These are phyloP conservation scores for Penicillium waksmanii DNA, from an alignment of 495 filamentous ascomycete genomes.

Conservation along the genomic window DNA sequence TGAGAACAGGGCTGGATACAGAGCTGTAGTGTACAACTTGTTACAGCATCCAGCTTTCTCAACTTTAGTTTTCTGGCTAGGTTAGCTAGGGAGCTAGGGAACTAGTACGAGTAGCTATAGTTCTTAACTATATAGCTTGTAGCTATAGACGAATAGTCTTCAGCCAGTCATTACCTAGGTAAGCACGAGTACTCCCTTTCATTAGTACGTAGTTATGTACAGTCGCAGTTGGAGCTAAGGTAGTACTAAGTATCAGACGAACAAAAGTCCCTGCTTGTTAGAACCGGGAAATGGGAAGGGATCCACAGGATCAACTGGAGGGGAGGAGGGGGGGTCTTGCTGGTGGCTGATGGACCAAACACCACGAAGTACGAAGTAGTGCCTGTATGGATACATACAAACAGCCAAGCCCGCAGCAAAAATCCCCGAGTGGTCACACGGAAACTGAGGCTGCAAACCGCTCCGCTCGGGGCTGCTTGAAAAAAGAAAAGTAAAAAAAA, in stretches of 20 bases:
- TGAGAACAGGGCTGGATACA: not conserved
- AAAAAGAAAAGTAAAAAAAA: not conserved
- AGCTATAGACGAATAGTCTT: not conserved
- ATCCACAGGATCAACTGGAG: not conserved
- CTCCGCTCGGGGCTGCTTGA: constrained; percentile 5
- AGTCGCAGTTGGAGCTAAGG: too few relatives aligned
- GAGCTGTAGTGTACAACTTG: not conserved
- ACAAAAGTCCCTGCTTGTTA: not conserved
- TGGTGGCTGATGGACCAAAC: too few relatives aligned
- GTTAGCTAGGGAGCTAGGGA: too few relatives aligned
- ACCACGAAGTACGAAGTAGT: too few relatives aligned
- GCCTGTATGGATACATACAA: not conserved
- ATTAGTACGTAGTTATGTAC: not conserved
- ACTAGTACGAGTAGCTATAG: too few relatives aligned
- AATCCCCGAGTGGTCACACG: constrained; percentile 35
- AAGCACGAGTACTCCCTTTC: too few relatives aligned
- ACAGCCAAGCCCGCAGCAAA: constrained; percentile 20
- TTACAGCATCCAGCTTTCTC: too few relatives aligned
- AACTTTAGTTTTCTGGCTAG: too few relatives aligned
- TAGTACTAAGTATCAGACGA: not conserved
- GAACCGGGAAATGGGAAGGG: not conserved
- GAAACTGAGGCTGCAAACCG: constrained; percentile 24
- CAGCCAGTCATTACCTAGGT: too few relatives aligned
- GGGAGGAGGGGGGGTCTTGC: not conserved
- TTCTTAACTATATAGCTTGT: not conserved